Evolutionary conservation across 768 basidiomycete genomes (phyloP), one percentile per base, ranked within the genome.

Genomic region (Lactarius evosmus): DNA sequence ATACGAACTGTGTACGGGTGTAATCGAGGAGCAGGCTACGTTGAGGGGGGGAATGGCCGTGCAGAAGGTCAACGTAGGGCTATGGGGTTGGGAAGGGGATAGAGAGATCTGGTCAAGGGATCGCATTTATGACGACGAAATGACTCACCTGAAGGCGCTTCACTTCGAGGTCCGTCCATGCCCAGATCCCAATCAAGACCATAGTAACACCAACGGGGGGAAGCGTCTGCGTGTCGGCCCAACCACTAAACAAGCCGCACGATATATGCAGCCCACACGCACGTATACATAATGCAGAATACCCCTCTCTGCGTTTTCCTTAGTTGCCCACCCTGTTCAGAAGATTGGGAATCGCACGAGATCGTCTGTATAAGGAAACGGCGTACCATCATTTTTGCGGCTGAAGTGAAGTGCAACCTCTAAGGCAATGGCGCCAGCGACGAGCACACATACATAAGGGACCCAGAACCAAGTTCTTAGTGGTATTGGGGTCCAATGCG

Each of bases 51-150:
- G 83, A 79, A 62, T 83, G 78, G 1, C 84, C 84, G 54, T 81
- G 80, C 3, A 82, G 80, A 12, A 84, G 79, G 64, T 84, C 83
- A 27, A 85, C 78, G 68, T 84, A 85, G 7, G 84, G 84, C 81
- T 84, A 46, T 6, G 33, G 17, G 49, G 50, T 41, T 11, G 5
- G 58, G 56, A 17, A 49, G 41, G 29, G 33, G 41, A 41, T 17
- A 54, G 41, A 41, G 17, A 54, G 30, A 49, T 38, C 65, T 27
- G 61, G 52, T 46, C 29, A 50, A 36, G 12, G 57, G 40, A 27
- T 12, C 3, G 34, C 44, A n/a, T 33, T n/a, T 34, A 40, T 58
- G 34, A 40, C 30, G 27, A 52, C n/a, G 27, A 52, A 8, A 25
- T 3, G 16, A 52, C 71, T 32, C 56, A 79, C 81, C 75, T 84